Evolutionary conservation across 805 yeast species (phyloP), one percentile per base, ranked within the genome.

Genomic region (Brettanomyces sp.): DNA sequence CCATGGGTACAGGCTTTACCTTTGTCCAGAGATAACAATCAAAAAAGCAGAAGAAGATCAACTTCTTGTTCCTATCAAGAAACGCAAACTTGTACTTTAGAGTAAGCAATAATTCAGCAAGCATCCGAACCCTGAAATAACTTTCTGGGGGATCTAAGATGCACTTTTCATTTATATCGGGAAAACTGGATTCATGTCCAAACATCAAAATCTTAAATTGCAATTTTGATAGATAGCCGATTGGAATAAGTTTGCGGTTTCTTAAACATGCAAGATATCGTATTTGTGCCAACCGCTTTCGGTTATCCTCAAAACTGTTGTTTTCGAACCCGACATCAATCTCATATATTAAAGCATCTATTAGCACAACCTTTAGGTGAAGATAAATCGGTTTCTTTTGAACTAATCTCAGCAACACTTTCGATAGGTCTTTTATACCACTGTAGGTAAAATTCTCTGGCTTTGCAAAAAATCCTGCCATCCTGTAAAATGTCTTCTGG

Each of bases 11-110:
- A 1, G 87, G 85, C 41, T 63, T 70, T 3, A 61, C 60, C 55
- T 88, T 88, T 32, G 82, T 73, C 59, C 71, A 74, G 4, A 76
- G 60, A 56, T 85, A 88, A 59, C 79, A 88, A 55, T 88, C 93
- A 49, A 87, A 80, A 52, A 78, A 81, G 25, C 70, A 69, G 47
- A 82, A 53, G 47, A 82, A 74, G 0, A 67, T 44, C 1, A 58
- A 54, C 11, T 77, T 42, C 35, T 68, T 64, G 4, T 54, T 47
- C 14, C 55, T 49, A 11, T 47, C 12, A 5, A 14, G 25, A 6
- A 38, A 32, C 9, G 32, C 32, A 2, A 47, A 22, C 12, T 35
- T 35, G 22, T n/a, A 8, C 14, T 49, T 43, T 5, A 67, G 39
- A 8, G 59, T 60, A n/a, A 62, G 60, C 18, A 82, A 55, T 4